Evolutionary conservation across 768 basidiomycete genomes (phyloP).

Genomic region (Kwoniella bestiolae): DNA sequence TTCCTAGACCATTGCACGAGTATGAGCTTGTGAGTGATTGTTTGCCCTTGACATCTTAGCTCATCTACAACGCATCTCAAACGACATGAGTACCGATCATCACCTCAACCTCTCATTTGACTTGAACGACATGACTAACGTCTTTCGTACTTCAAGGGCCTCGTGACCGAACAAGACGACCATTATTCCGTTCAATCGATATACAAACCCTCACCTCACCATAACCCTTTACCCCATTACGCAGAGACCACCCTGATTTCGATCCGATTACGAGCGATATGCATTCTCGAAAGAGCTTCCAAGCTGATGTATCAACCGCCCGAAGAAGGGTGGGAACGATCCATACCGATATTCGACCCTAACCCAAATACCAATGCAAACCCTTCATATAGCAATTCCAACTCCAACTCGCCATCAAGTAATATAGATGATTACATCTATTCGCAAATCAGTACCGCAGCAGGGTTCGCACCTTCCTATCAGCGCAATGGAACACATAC

Average conservation of each 20-base stretch:
- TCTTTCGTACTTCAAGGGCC: conserved; percentile 24
- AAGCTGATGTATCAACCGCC: conserved; percentile 48
- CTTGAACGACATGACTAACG: no score
- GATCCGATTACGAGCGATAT: conserved; percentile 34
- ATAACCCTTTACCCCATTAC: conserved; percentile 27
- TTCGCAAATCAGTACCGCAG: conserved; percentile 17
- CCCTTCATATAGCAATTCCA: background rate
- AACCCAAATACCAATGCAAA: background rate
- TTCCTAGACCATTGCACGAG: conserved; percentile 44
- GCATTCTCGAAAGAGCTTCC: conserved; percentile 42
- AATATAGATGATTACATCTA: conserved; percentile 42
- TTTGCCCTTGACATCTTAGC: no score
- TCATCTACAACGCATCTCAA: background rate
- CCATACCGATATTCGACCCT: background rate
- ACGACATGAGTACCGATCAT: no score
- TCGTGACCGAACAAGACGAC: conserved; percentile 34
- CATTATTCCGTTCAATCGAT: conserved; percentile 13
- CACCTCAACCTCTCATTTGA: background rate
- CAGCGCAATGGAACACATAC: background rate
- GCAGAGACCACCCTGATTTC: conserved; percentile 27
- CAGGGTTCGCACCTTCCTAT: conserved; percentile 2
- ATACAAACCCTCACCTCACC: conserved; percentile 11
- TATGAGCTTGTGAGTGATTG: conserved; percentile 50
- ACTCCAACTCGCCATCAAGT: conserved; percentile 2
- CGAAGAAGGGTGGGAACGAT: conserved; percentile 37